phyloP scores from a whole-genome alignment of 352 stramenopile genomes.

The Phytophthora capsici region DNA sequence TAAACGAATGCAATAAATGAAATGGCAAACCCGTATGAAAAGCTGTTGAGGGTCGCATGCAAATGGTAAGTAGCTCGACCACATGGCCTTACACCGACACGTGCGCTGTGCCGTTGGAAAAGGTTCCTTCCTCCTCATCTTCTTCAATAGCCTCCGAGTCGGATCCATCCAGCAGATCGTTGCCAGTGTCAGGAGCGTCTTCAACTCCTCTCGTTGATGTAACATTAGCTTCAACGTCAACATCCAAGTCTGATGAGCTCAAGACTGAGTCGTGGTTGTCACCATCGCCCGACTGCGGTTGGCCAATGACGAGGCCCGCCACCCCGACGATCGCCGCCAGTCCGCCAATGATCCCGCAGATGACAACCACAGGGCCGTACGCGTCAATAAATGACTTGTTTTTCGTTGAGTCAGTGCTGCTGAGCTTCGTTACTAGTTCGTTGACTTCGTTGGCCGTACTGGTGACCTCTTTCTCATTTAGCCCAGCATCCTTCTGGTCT shows the following conservation, averaged over 20 bases:
- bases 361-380: constrained; percentile 59
- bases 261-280: constrained; percentile 51
- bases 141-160: constrained; percentile 54
- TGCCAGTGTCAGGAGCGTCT: constrained; percentile 44
- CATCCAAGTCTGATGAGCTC: constrained; percentile 45
- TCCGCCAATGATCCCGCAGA: constrained; percentile 69
- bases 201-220: constrained; percentile 25
- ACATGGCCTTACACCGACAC: constrained; percentile 45
- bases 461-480: constrained; percentile 35
- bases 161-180: constrained; percentile 56
- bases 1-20: constrained; percentile 29
- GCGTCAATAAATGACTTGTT: constrained; percentile 51
- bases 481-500: constrained; percentile 13
- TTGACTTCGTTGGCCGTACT: constrained; percentile 43
- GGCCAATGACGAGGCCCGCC: constrained; percentile 54
- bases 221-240: constrained; percentile 62
- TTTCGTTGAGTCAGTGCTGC: constrained; percentile 26
- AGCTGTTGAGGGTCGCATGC: constrained; percentile 21
- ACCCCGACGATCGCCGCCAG: constrained; percentile 74
- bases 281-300: constrained; percentile 26
- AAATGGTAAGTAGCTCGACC: not conserved
- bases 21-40: constrained; percentile 16
- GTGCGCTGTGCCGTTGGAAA: constrained; percentile 48
- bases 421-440: constrained; percentile 67
- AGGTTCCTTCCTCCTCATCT: constrained; percentile 60